Evolutionary conservation across 192 early-diverging fungal species (phyloP), one percentile per base, ranked within the genome.

Genomic region (Gamsiella multidivaricata): DNA sequence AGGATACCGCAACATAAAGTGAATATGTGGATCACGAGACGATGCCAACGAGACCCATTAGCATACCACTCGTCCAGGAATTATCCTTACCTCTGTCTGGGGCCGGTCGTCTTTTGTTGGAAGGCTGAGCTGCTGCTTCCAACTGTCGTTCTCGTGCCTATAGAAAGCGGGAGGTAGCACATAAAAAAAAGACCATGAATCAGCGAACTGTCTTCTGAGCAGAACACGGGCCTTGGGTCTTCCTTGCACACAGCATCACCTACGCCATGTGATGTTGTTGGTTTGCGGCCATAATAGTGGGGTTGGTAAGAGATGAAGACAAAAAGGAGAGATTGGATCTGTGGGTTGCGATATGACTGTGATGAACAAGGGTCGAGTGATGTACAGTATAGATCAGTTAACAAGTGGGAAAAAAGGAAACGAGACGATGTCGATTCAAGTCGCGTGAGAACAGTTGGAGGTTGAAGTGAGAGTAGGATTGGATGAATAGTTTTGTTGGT

Each of bases 51-150:
- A n/a, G n/a, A n/a, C n/a, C n/a, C n/a, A n/a, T n/a, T n/a, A n/a
- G n/a, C n/a, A n/a, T n/a, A n/a, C n/a, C n/a, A n/a, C n/a, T n/a
- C n/a, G n/a, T n/a, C n/a, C n/a, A n/a, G n/a, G n/a, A n/a, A n/a
- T n/a, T n/a, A n/a, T n/a, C n/a, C n/a, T 46, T 52, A 85, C 86
- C 69, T 94, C 93, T 50, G 96, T 99, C 83, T 99, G 92, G n/a
- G 94, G 95, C 37, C 97, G 90, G 57, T 72, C 83, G 83, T 99
- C 96, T 84, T 92, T 94, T 79, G 87, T 70, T 9, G 97, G 97
- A 43, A 91, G 84, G 33, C 73, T 81, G 45, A 97, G 83, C 57
- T 86, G 78, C 59, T 88, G 87, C 73, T 94, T 94, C 94, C 94
- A 95, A 58, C 83, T 85, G 58, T 88, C 89, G 37, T 83, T 83